Evolutionary conservation across 805 yeast species (phyloP).

Genomic region (Ogataea siamensis): DNA sequence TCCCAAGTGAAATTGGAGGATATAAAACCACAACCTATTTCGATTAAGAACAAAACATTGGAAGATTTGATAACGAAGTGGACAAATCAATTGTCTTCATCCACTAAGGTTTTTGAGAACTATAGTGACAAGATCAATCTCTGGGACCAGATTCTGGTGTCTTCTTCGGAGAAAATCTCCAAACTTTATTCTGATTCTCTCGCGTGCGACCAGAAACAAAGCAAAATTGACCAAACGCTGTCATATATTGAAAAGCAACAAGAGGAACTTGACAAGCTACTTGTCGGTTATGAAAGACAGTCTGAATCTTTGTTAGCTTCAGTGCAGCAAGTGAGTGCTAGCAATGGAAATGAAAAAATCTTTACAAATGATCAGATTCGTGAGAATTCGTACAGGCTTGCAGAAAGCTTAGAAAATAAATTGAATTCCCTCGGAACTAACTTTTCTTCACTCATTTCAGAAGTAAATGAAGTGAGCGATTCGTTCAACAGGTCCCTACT

Average conservation of each 20-base stretch:
- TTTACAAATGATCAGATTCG: slow-evolving; percentile 79
- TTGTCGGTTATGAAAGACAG: slow-evolving; percentile 79
- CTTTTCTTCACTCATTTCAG: slow-evolving; percentile 70
- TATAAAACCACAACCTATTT: slow-evolving; percentile 64
- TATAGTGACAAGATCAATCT: slow-evolving; percentile 72
- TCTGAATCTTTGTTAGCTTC: slow-evolving; percentile 50
- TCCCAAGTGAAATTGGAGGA: slow-evolving; percentile 44
- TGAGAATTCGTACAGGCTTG: slow-evolving; percentile 83
- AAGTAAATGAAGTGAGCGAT: slow-evolving; percentile 80
- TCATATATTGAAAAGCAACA: slow-evolving; percentile 88
- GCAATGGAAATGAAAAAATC: slow-evolving; percentile 29
- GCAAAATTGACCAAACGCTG: slow-evolving; percentile 82
- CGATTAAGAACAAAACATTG: slow-evolving; percentile 85
- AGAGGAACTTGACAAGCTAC: slow-evolving; percentile 78
- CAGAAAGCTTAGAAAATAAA: slow-evolving; percentile 80
- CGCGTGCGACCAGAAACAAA: slow-evolving; percentile 82
- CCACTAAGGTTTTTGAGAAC: slow-evolving; percentile 69
- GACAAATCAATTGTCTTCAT: slow-evolving; percentile 79
- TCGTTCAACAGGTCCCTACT: slow-evolving; percentile 65
- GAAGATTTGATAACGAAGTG: slow-evolving; percentile 92
- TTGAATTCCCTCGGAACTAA: slow-evolving; percentile 75
- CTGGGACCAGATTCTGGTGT: slow-evolving; percentile 85
- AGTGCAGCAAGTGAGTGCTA: slow-evolving; percentile 25
- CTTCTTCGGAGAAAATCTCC: slow-evolving; percentile 81
- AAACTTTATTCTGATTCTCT: slow-evolving; percentile 73